A percentile compares a stretch with the other conserved stretches of the same genome.
These are phyloP conservation scores for Stylonectria norvegica DNA, from an alignment of 2,329 filamentous ascomycete species.

Conservation along the genomic window DNA sequence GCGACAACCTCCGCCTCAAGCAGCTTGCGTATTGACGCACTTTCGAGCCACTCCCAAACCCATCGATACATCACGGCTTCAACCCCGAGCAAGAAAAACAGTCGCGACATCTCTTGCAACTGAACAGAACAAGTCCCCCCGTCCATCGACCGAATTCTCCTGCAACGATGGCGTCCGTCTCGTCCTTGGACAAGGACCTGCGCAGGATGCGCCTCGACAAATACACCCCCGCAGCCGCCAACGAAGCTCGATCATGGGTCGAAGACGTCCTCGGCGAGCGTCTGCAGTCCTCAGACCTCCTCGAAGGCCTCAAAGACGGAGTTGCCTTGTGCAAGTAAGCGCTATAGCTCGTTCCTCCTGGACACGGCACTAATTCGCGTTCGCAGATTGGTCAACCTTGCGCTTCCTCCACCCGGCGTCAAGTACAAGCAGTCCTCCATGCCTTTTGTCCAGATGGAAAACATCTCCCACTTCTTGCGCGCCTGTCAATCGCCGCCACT, in stretches of 20 bases:
- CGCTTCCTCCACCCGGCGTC: conserved; percentile 70
- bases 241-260: conserved; percentile 82
- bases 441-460: conserved; percentile 99
- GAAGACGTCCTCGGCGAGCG: conserved; percentile 73
- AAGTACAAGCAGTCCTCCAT: conserved; percentile 89
- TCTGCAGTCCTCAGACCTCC: conserved; percentile 69
- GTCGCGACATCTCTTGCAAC: too few species aligned
- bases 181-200: conserved; percentile 92
- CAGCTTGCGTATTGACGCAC: neutral
- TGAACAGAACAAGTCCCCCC: too few species aligned
- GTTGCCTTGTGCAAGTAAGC: conserved; percentile 83
- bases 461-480: conserved; percentile 91
- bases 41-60: neutral
- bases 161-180: conserved; percentile 78
- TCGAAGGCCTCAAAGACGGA: conserved; percentile 86
- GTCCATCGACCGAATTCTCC: neutral
- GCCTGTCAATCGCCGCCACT: conserved; percentile 83
- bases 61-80: neutral
- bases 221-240: conserved; percentile 87
- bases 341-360: neutral
- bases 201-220: conserved; percentile 87
- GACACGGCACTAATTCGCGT: conserved; percentile 7
- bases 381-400: conserved; percentile 75
- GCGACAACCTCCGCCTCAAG: too few species aligned
- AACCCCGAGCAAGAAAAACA: too few species aligned